A percentile compares a stretch with the other conserved stretches of the same genome.
Evolutionary conservation across 306 rosid genomes (phyloP).

Genomic region (Vicia villosa): DNA sequence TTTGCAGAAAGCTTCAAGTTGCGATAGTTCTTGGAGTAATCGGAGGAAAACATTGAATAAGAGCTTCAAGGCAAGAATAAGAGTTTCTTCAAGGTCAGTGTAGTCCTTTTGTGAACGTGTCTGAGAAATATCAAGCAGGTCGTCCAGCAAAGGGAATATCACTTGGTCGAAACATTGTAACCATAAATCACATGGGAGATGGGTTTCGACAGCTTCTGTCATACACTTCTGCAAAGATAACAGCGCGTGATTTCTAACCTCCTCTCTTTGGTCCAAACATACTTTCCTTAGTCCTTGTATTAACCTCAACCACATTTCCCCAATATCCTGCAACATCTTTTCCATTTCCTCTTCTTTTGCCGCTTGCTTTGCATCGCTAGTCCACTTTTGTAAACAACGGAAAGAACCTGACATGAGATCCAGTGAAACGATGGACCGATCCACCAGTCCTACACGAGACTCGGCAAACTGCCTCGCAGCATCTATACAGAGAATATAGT

Average conservation of each 20-base stretch:
- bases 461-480: constrained; percentile 94
- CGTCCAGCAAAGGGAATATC: constrained; percentile 90
- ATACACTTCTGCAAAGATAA: constrained; percentile 77
- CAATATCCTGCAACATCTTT: constrained; percentile 76
- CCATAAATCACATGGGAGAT: constrained; percentile 64
- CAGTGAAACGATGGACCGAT: constrained; percentile 75
- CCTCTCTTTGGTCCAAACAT: constrained; percentile 94
- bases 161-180: constrained; percentile 83
- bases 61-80: constrained; percentile 77
- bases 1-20: constrained; percentile 80
- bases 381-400: constrained; percentile 76
- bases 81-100: constrained; percentile 93
- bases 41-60: constrained; percentile 81
- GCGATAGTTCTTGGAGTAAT: constrained; percentile 74
- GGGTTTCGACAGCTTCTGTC: constrained; percentile 70
- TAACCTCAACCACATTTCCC: constrained; percentile 96
- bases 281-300: constrained; percentile 89
- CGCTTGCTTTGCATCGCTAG: constrained; percentile 67
- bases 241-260: constrained; percentile 87
- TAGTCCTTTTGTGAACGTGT: constrained; percentile 84
- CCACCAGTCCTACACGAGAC: constrained; percentile 91
- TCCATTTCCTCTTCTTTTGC: constrained; percentile 66
- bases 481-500: constrained; percentile 74
- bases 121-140: constrained; percentile 86
- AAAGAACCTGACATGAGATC: constrained; percentile 89